These are phyloP conservation scores for Diaporthe citri DNA, from an alignment of 2,329 filamentous ascomycete genomes.

Conservation along the genomic window DNA sequence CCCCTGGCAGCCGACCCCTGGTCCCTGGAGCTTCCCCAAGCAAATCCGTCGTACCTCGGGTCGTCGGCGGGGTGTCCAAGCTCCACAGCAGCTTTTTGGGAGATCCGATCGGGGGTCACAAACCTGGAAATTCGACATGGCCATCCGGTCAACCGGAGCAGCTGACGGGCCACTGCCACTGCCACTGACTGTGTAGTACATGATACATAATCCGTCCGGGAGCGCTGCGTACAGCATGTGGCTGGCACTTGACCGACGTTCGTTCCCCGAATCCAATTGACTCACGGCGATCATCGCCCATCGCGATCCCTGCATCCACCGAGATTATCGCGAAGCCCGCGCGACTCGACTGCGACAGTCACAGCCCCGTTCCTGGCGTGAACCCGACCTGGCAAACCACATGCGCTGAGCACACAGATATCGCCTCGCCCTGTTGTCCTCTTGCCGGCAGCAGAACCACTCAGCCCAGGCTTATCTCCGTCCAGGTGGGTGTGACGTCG, in stretches of 20 bases:
- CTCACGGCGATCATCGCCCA: conserved; percentile 2
- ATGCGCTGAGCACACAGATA: conserved; percentile 12
- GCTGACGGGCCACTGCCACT: background rate
- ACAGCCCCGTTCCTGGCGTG: background rate
- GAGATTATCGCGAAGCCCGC: background rate
- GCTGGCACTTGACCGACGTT: background rate
- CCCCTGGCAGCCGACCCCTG: conserved; percentile 4
- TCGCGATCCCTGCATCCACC: conserved; percentile 1
- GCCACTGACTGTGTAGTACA: conserved; percentile 7
- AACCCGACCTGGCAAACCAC: background rate
- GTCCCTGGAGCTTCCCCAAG: conserved; percentile 25
- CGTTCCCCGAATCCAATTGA: conserved; percentile 10
- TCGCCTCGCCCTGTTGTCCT: background rate
- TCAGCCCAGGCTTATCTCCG: background rate
- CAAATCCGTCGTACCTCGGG: conserved; percentile 15
- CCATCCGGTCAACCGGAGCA: conserved; percentile 28
- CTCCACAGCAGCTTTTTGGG: conserved; percentile 26
- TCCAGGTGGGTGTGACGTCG: background rate
- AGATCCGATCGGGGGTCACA: conserved; percentile 27
- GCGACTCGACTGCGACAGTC: conserved; percentile 4
- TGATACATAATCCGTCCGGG: background rate
- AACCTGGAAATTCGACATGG: conserved; percentile 11
- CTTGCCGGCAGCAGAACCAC: background rate
- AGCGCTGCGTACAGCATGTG: conserved; percentile 2
- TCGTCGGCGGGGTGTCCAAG: conserved; percentile 24